Evolutionary conservation across 1,139 yeast genomes (phyloP), one percentile per base, ranked within the genome.

Genomic region (Suzukiozyma palmioleophila): DNA sequence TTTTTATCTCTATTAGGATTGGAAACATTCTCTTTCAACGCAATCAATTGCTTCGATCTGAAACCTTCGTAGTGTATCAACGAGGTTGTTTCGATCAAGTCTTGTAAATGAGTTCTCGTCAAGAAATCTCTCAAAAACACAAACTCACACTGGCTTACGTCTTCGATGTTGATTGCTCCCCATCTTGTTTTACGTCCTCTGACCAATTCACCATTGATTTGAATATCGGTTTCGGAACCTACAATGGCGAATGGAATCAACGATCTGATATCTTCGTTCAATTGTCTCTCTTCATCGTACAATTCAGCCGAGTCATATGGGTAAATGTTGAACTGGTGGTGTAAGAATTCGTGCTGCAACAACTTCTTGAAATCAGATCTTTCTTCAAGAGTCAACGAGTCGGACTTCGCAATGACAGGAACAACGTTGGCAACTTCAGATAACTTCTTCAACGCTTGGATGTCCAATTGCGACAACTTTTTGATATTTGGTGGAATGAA

Each of bases 41-140:
- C 95, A 46, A 89, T 81, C 64, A 92, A 79, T 66, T 92, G 98
- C 66, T 90, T 88, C 25, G 96, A 76, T 66, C 98, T 83, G 71
- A 90, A 92, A 41, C 83, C 75, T 69, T 92, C 98, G 64, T 92
- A 92, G 62, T 92, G 98, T 43, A 83, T 77, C 53, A 81, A 75
- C 5, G 95, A 72, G 4, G 98, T 92, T 13, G 96, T 81, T 62
- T 92, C 98, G 57, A 92, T 92, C 60, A 92, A 79, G 62, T 92
- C 98, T 64, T 89, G 97, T 56, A 92, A 74, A 62, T 92, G 97
- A 24, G 97, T 90, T 68, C 97, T 81, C 40, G 96, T 87, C 59
- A 92, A 77, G 64, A 92, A 92, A 62, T 89, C 95, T 64, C 97
- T 79, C 59, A 92, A 78, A 54, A 87, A 88, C 37, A 88, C 86